phyloP scores from a whole-genome alignment of 2,329 filamentous ascomycete genomes.

The Neophaeococcomyces aloes region DNA sequence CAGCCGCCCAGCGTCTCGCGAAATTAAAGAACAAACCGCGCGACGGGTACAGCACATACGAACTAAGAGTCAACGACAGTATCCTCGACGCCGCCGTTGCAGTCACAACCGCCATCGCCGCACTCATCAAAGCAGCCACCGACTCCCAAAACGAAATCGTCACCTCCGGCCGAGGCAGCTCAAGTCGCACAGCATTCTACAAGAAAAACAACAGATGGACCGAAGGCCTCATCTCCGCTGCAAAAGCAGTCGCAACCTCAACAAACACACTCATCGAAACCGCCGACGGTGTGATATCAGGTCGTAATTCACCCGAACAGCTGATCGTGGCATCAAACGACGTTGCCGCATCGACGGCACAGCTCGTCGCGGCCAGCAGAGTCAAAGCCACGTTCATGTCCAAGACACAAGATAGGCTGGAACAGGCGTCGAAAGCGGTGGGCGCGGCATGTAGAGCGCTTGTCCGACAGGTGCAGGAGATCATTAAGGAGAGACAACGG shows the following conservation, averaged over 20 bases:
- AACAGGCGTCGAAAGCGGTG: constrained; percentile 85
- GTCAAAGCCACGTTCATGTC: constrained; percentile 98
- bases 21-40: constrained; percentile 95
- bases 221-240: constrained; percentile 90
- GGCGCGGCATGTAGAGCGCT: constrained; percentile 76
- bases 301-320: constrained; percentile 88
- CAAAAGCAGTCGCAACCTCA: constrained; percentile 86
- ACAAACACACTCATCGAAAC: constrained; percentile 98
- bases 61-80: constrained; percentile 88
- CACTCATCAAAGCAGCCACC: constrained; percentile 89
- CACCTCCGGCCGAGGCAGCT: constrained; percentile 75
- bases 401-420: constrained; percentile 85
- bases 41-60: constrained; percentile 90
- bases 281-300: constrained; percentile 85
- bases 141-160: constrained; percentile 94
- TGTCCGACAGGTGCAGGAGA: constrained; percentile 84
- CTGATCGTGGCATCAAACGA: constrained; percentile 97
- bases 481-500: constrained; percentile 77
- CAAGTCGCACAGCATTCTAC: constrained; percentile 88
- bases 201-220: constrained; percentile 99
- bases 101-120: constrained; percentile 85
- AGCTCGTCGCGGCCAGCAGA: constrained; percentile 86
- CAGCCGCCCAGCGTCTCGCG: constrained; percentile 74
- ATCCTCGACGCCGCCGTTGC: constrained; percentile 88
- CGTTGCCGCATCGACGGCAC: constrained; percentile 88